Evolutionary conservation across 805 yeast genomes (phyloP).

Genomic region (Nakazawaea ambrosiae): DNA sequence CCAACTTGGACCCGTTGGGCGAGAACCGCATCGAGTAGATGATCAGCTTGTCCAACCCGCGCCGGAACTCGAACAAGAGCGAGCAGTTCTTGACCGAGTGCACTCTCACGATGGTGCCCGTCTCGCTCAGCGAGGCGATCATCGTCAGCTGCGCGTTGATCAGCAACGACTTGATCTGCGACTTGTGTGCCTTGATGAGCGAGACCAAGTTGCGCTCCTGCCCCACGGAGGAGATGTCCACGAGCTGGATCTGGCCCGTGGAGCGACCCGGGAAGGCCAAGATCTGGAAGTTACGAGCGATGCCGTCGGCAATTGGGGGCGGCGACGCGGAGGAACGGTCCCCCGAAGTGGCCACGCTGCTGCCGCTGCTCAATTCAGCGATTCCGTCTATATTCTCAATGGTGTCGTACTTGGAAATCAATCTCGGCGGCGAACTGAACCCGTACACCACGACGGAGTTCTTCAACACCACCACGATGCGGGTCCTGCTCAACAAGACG

Average conservation of each 20-base stretch:
- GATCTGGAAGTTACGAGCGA: constrained; percentile 25
- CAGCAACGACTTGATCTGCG: constrained; percentile 55
- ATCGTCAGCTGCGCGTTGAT: constrained; percentile 56
- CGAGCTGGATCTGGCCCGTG: constrained; percentile 73
- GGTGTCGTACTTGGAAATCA: constrained; percentile 60
- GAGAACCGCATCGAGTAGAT: constrained; percentile 82
- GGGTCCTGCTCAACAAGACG: constrained; percentile 65
- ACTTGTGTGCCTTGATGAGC: constrained; percentile 72
- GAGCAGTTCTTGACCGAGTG: constrained; percentile 65
- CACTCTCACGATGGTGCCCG: constrained; percentile 75
- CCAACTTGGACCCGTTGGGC: constrained; percentile 66
- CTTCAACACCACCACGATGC: constrained; percentile 66
- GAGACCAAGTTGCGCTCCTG: constrained; percentile 58
- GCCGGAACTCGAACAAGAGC: constrained; percentile 73
- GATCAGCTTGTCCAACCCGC: constrained; percentile 83
- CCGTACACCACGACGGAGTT: constrained; percentile 70
- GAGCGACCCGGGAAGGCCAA: constrained; percentile 75
- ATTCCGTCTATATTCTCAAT: constrained; percentile 55
- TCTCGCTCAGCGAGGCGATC: constrained; percentile 75
- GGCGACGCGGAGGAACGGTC: constrained; percentile 5
- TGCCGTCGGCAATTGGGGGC: constrained; percentile 11
- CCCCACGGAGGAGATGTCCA: constrained; percentile 62
- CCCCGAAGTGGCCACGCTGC: not conserved
- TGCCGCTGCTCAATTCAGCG: constrained; percentile 43
- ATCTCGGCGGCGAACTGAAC: constrained; percentile 72